Conservation (phyloP, 2,329 filamentous ascomycete species). For the Tolypocladium cylindrosporum region DNA sequence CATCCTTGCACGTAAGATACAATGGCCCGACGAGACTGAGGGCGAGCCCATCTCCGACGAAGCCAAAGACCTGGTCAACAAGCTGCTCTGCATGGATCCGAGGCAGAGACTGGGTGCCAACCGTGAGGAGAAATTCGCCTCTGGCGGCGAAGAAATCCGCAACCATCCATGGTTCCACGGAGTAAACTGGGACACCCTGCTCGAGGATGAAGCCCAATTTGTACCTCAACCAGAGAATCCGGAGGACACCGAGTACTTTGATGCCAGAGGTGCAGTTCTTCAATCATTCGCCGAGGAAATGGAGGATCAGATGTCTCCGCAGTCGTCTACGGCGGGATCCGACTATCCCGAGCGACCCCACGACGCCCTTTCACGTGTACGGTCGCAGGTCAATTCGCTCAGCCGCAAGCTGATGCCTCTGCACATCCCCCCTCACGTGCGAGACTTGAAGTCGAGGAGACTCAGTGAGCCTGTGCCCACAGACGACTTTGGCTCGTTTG, state of each 20-base stretch:
- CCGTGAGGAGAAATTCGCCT: constrained; percentile 67
- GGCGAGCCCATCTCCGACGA: constrained; percentile 67
- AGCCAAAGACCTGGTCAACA: constrained; percentile 91
- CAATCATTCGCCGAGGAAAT: constrained; percentile 91
- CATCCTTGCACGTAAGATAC: constrained; percentile 79
- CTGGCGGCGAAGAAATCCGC: constrained; percentile 84
- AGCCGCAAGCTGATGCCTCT: constrained; percentile 91
- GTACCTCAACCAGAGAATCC: constrained; percentile 87
- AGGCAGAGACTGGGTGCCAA: constrained; percentile 77
- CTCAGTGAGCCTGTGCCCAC: constrained; percentile 81
- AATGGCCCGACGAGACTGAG: constrained; percentile 81
- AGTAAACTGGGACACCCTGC: constrained; percentile 78
- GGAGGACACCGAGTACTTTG: constrained; percentile 97
- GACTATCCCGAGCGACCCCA: constrained; percentile 87
- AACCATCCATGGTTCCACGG: constrained; percentile 81
- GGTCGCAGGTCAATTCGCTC: constrained; percentile 73
- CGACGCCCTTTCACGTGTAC: constrained; percentile 82
- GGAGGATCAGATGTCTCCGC: constrained; percentile 75
- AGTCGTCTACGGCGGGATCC: constrained; percentile 55
- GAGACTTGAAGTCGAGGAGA: constrained; percentile 77
- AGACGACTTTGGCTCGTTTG: constrained; percentile 93
- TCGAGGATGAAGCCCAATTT: constrained; percentile 95
- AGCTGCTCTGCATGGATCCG: constrained; percentile 76
- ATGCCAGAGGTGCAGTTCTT: constrained; percentile 79
- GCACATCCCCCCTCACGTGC: constrained; percentile 92